phyloP scores from a whole-genome alignment of 768 basidiomycete species.

The Kwoniella shandongensis region DNA sequence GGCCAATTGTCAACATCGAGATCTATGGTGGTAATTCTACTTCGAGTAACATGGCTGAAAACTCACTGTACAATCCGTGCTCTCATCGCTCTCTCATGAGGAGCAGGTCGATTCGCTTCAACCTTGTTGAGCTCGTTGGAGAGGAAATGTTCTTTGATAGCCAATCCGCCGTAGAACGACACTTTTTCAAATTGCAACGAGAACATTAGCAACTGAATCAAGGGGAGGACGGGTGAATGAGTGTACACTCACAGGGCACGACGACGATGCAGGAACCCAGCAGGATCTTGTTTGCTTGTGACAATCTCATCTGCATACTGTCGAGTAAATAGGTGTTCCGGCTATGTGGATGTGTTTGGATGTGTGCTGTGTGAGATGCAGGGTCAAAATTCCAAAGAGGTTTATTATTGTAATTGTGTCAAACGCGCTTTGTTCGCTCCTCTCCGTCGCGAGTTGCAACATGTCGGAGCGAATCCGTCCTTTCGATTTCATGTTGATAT shows the following conservation, averaged over 20 bases:
- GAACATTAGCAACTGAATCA: neutral
- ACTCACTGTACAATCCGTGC: conserved; percentile 41
- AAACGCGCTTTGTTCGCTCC: too few species aligned
- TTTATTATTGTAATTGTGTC: too few species aligned
- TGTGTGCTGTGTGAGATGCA: too few species aligned
- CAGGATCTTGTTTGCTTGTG: conserved; percentile 35
- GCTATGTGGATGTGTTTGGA: too few species aligned
- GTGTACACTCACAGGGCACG: conserved; percentile 32
- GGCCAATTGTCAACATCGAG: neutral
- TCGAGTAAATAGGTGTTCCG: neutral
- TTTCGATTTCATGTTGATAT: too few species aligned
- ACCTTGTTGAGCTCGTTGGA: conserved; percentile 18
- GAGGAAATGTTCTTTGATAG: conserved; percentile 28
- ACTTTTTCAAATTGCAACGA: conserved; percentile 23
- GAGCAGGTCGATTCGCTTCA: neutral
- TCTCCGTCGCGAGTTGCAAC: too few species aligned
- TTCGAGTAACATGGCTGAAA: neutral
- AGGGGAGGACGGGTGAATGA: too few species aligned
- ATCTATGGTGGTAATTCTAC: neutral
- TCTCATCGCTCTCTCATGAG: conserved; percentile 17
- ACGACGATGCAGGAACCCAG: conserved; percentile 32
- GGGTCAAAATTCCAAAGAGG: too few species aligned
- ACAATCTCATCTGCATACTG: conserved; percentile 21
- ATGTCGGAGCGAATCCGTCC: too few species aligned
- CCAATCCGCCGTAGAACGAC: conserved; percentile 33